Conservation (phyloP, 495 filamentous ascomycete genomes). For the Tuber melanosporum region DNA sequence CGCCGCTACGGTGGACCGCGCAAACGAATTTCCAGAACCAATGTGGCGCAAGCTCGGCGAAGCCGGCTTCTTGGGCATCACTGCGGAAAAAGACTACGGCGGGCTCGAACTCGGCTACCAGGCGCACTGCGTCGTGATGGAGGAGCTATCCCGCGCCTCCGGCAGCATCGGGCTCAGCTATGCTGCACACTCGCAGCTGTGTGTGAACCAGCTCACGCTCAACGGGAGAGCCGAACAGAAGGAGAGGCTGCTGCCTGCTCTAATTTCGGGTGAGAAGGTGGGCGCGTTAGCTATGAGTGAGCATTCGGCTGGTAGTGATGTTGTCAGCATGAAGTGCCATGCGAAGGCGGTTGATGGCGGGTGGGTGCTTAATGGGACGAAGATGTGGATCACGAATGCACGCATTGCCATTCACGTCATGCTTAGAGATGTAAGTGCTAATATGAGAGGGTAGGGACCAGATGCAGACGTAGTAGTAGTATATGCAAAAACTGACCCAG, state of each 20-base stretch:
- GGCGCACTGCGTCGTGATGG: conserved; percentile 93
- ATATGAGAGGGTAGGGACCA: conserved; percentile 55
- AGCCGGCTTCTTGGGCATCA: conserved; percentile 87
- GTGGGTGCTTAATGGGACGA: conserved; percentile 78
- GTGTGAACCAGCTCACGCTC: conserved; percentile 90
- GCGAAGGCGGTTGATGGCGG: conserved; percentile 72
- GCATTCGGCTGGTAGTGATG: conserved; percentile 82
- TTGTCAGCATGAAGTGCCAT: conserved; percentile 87
- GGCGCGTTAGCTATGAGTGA: conserved; percentile 96
- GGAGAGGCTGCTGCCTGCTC: conserved; percentile 64
- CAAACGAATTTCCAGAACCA: conserved; percentile 78
- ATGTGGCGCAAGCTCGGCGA: conserved; percentile 95
- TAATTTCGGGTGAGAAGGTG: conserved; percentile 74
- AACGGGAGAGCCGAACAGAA: conserved; percentile 82
- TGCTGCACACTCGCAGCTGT: conserved; percentile 92
- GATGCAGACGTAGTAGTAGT: conserved; percentile 85
- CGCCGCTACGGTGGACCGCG: conserved; percentile 70
- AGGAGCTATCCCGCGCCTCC: conserved; percentile 61
- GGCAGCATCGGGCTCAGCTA: conserved; percentile 90
- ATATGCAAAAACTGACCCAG: conserved; percentile 88
- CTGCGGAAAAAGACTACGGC: conserved; percentile 88
- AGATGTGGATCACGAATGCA: conserved; percentile 99
- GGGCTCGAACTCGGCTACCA: conserved; percentile 92
- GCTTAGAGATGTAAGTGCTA: not conserved
- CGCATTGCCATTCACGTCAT: conserved; percentile 20